Evolutionary conservation across 371 early-diverging fungal species (phyloP), one percentile per base, ranked within the genome.

Genomic region (Mycotypha africana): DNA sequence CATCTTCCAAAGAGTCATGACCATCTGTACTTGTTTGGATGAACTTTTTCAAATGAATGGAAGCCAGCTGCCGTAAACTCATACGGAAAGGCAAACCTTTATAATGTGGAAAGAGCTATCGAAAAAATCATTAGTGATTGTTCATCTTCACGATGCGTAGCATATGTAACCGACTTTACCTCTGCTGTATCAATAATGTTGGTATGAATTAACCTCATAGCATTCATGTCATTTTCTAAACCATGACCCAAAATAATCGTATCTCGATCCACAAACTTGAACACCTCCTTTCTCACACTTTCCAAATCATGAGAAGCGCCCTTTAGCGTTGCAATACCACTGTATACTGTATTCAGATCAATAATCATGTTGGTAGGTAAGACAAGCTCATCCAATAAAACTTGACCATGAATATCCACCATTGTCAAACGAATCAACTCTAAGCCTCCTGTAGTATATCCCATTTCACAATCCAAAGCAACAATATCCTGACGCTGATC

Each of bases 1-100:
- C 78, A 49, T 81, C 81, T 51, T 79, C 78, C 33, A 68, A 65
- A 2, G 79, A 77, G 32, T 81, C 81, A 36, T 81, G 81, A 0
- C 81, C 81, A 14, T 68, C 63, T 5, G 67, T 67, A 12, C 72
- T 63, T 16, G 70, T 70, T 45, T 81, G 81, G 23, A 81, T 81
- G 37, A 70, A 70, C 21, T 62, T 60, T 20, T 52, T 52, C 3
- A 72, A 45, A 40, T 67, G 46, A 10, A 47, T 45, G 8, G 64
- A 61, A 1, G 70, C 42, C 11, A 74, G 47, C 4, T 38, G 26
- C 2, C 67, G 60, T 10, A 74, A 53, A 9, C 69, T 62, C 34
- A 63, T 61, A 28, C 71, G 58, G 42, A 54, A 71, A 4, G 75
- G 75, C 11, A 71, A 40, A 9, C 75, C 75, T 15, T 59, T 46